A percentile compares a stretch with the other conserved stretches of the same genome.
Evolutionary conservation across 345 rosid species (phyloP).

Genomic region (Eucalyptus albens): DNA sequence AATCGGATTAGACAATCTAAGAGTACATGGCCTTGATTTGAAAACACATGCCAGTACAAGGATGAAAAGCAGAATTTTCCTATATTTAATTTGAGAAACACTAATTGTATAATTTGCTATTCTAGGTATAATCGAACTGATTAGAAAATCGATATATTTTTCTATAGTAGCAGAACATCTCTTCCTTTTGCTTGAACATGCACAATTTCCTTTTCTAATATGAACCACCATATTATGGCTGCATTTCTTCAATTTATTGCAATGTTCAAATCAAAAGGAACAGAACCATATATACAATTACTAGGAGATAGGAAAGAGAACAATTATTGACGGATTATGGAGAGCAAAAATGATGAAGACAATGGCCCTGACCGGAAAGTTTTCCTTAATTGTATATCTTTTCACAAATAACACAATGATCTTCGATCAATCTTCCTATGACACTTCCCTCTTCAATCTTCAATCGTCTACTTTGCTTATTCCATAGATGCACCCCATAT

Average conservation of each 20-base stretch:
- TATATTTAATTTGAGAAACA: background rate
- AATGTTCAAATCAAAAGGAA: background rate
- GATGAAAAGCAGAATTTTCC: background rate
- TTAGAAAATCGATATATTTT: background rate
- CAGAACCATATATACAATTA: background rate
- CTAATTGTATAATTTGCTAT: background rate
- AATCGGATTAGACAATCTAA: background rate
- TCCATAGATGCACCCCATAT: slow-evolving; percentile 40
- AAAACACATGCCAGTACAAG: background rate
- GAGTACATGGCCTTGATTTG: background rate
- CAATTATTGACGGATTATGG: background rate
- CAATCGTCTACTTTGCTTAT: slow-evolving; percentile 20
- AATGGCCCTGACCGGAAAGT: background rate
- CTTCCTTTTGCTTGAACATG: background rate
- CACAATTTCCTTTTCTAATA: background rate
- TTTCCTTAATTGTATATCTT: background rate
- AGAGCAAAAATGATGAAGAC: background rate
- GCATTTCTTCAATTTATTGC: background rate
- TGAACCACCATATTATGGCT: background rate
- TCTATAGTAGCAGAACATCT: background rate
- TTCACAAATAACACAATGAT: slow-evolving; percentile 21
- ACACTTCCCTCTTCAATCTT: slow-evolving; percentile 31
- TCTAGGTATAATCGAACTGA: background rate
- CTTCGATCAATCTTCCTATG: slow-evolving; percentile 16
- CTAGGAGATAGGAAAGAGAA: background rate